These are phyloP conservation scores for Trifolium repens DNA, from an alignment of 306 rosid genomes.

Conservation along the genomic window DNA sequence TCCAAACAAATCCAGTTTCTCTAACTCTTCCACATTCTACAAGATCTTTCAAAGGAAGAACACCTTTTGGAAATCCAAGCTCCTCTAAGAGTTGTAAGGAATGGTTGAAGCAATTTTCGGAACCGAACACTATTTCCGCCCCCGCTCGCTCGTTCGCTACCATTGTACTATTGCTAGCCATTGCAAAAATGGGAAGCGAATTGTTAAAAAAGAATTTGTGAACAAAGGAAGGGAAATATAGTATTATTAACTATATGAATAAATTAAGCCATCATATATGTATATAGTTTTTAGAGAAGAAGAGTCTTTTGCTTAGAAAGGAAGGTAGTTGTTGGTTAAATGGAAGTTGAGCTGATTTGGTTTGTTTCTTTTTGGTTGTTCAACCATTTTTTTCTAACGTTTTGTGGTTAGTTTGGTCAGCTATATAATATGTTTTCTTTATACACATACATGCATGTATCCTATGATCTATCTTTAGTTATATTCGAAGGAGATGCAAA, in stretches of 20 bases:
- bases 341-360: slow-evolving; percentile 48
- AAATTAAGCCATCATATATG: not conserved
- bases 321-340: slow-evolving; percentile 30
- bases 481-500: not conserved
- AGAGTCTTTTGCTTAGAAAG: not conserved
- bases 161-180: slow-evolving; percentile 29
- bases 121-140: slow-evolving; percentile 68
- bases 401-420: slow-evolving; percentile 20
- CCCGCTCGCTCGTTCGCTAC: slow-evolving; percentile 57
- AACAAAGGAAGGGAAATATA: not conserved
- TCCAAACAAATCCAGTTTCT: slow-evolving; percentile 89
- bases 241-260: not conserved
- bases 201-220: too few relatives aligned
- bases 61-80: slow-evolving; percentile 76
- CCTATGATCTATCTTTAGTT: not conserved
- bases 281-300: slow-evolving; percentile 13
- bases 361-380: slow-evolving; percentile 36
- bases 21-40: slow-evolving; percentile 73
- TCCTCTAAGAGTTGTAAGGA: slow-evolving; percentile 64
- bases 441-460: not conserved
- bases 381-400: slow-evolving; percentile 26
- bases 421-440: not conserved
- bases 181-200: not conserved
- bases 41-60: slow-evolving; percentile 65
- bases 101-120: slow-evolving; percentile 54